A percentile compares a stretch with the other conserved stretches of the same genome.
Conservation (phyloP, 2,329 filamentous ascomycete species). For the Aspergillus sp. region DNA sequence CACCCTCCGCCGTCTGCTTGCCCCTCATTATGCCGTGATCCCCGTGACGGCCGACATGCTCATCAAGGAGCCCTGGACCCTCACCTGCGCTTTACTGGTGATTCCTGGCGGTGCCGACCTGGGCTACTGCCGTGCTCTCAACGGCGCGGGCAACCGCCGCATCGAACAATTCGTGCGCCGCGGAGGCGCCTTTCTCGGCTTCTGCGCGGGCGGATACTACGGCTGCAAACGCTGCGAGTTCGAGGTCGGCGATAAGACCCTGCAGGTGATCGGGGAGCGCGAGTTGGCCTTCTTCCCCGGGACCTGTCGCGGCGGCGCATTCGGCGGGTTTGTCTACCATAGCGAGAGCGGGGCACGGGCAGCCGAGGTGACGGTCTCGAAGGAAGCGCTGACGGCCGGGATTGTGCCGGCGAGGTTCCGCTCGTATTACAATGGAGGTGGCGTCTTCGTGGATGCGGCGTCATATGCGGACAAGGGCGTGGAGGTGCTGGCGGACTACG, state of each 20-base stretch:
- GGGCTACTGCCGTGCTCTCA: slow-evolving; percentile 82
- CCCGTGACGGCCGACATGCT: slow-evolving; percentile 75
- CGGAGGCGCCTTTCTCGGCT: slow-evolving; percentile 82
- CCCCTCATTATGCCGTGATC: slow-evolving; percentile 89
- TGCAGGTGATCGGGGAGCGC: slow-evolving; percentile 82
- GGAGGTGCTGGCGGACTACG: slow-evolving; percentile 79
- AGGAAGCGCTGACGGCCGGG: slow-evolving; percentile 55
- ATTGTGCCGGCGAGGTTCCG: slow-evolving; percentile 62
- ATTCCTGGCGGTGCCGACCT: slow-evolving; percentile 93
- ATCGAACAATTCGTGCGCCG: slow-evolving; percentile 83
- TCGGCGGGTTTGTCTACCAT: slow-evolving; percentile 84
- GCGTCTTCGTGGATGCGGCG: slow-evolving; percentile 81
- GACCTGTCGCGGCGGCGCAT: slow-evolving; percentile 80
- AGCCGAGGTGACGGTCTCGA: slow-evolving; percentile 64
- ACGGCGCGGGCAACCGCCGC: slow-evolving; percentile 80
- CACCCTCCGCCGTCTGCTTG: slow-evolving; percentile 79
- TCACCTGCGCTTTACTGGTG: slow-evolving; percentile 83
- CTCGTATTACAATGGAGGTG: slow-evolving; percentile 92
- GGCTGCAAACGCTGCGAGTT: slow-evolving; percentile 82
- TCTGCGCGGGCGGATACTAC: slow-evolving; percentile 96
- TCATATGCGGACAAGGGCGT: slow-evolving; percentile 64
- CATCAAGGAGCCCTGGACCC: slow-evolving; percentile 86
- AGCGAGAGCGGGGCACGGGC: slow-evolving; percentile 82
- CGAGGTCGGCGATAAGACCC: slow-evolving; percentile 74
- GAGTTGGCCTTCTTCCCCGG: slow-evolving; percentile 90